Conservation (phyloP, 2,329 filamentous ascomycete species). For the Biscogniauxia sp. region DNA sequence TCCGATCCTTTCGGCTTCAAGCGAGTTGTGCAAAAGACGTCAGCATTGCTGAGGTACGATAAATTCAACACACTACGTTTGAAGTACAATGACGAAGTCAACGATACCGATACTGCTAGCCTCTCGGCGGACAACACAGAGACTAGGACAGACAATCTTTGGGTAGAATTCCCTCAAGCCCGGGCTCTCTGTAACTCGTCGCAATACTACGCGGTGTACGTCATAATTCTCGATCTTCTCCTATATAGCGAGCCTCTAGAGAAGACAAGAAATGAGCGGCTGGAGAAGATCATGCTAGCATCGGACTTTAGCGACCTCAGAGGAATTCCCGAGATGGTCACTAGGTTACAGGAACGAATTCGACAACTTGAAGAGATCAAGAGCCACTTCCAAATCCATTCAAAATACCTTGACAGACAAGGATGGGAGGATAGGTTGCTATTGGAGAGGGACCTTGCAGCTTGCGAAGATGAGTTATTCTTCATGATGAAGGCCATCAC, state of each 20-base stretch:
- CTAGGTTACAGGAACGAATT: conserved; percentile 86
- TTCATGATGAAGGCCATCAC: conserved; percentile 99
- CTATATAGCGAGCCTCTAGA: conserved; percentile 96
- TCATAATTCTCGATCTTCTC: conserved; percentile 93
- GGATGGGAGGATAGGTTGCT: conserved; percentile 88
- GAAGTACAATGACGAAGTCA: conserved; percentile 95
- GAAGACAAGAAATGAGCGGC: conserved; percentile 90
- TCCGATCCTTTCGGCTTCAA: conserved; percentile 97
- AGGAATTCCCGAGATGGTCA: conserved; percentile 90
- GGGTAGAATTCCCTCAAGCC: conserved; percentile 93
- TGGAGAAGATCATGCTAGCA: conserved; percentile 98
- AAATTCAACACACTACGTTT: conserved; percentile 97
- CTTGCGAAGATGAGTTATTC: conserved; percentile 95
- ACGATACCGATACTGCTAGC: conserved; percentile 56
- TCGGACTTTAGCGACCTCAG: conserved; percentile 97
- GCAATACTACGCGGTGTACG: conserved; percentile 97
- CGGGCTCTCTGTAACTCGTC: conserved; percentile 94
- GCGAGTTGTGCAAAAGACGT: conserved; percentile 94
- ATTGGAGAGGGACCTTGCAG: conserved; percentile 85
- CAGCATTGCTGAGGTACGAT: conserved; percentile 89
- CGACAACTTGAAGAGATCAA: conserved; percentile 95
- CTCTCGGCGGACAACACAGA: conserved; percentile 59
- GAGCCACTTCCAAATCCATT: conserved; percentile 89
- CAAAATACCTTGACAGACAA: conserved; percentile 78
- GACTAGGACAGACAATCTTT: conserved; percentile 89